A percentile compares a stretch with the other conserved stretches of the same genome.
Conservation (phyloP, 2,329 filamentous ascomycete genomes). For the Sclerotinia trifoliorum region DNA sequence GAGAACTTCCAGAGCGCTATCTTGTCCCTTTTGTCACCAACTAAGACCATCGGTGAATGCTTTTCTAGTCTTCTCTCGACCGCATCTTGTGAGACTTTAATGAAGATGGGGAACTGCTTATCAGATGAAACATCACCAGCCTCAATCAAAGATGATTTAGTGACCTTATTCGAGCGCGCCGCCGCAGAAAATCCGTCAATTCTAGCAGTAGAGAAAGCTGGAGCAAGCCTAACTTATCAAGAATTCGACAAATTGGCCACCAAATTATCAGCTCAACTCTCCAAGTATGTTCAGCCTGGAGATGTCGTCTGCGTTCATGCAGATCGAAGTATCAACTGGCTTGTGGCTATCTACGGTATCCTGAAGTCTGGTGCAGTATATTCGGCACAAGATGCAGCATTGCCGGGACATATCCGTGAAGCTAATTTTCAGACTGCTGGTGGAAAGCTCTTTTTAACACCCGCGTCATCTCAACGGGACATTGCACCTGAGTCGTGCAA, state of each 20-base stretch:
- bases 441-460: conserved; percentile 36
- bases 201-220: conserved; percentile 12
- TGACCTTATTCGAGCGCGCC: conserved; percentile 18
- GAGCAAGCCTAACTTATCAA: background rate
- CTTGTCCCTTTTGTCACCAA: background rate
- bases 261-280: conserved; percentile 11
- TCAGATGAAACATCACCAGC: conserved; percentile 4
- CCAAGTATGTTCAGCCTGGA: conserved; percentile 39
- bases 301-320: conserved; percentile 45
- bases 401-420: conserved; percentile 32
- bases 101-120: conserved; percentile 19
- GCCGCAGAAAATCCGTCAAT: background rate
- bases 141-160: conserved; percentile 19
- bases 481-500: conserved; percentile 23
- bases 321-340: conserved; percentile 49
- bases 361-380: conserved; percentile 41
- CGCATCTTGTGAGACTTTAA: background rate
- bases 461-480: conserved; percentile 4
- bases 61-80: background rate
- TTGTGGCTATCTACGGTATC: conserved; percentile 41
- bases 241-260: conserved; percentile 5
- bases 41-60: background rate
- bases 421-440: conserved; percentile 33
- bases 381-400: conserved; percentile 36
- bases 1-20: conserved; percentile 1